phyloP scores from a whole-genome alignment of 192 early-diverging fungal genomes.

The Chytriomyces confervae region DNA sequence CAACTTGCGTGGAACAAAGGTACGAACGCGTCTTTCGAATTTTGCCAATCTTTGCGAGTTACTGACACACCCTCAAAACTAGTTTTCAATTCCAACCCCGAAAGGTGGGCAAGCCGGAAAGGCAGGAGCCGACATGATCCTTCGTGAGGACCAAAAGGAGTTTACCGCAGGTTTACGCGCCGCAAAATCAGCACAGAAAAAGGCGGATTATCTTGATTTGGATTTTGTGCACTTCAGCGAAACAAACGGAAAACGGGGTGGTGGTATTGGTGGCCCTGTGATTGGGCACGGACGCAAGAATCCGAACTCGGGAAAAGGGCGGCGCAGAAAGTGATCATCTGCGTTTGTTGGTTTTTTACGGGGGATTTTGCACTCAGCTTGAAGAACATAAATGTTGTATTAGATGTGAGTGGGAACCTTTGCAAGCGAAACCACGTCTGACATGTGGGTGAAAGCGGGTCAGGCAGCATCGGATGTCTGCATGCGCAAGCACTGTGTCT shows the following conservation, averaged over 20 bases:
- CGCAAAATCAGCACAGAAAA: constrained; percentile 24
- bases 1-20: constrained; percentile 85
- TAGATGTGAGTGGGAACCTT: too few relatives aligned
- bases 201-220: constrained; percentile 3
- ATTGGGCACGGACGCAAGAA: constrained; percentile 58
- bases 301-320: constrained; percentile 34
- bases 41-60: not conserved
- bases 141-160: constrained; percentile 92
- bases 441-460: not conserved
- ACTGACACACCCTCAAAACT: not conserved
- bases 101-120: constrained; percentile 69
- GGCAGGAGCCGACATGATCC: constrained; percentile 69
- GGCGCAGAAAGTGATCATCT: constrained; percentile 8
- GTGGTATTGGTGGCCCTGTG: constrained; percentile 22
- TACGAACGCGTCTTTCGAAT: constrained; percentile 27
- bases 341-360: not conserved
- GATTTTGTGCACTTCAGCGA: constrained; percentile 23
- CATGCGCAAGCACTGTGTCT: constrained; percentile 1
- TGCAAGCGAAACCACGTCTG: too few relatives aligned
- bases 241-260: constrained; percentile 6
- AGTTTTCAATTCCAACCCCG: constrained; percentile 83
- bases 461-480: constrained; percentile 25
- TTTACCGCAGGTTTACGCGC: constrained; percentile 60
- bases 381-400: too few relatives aligned
- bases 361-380: not conserved